Evolutionary conservation across 345 rosid genomes (phyloP), one percentile per base, ranked within the genome.

Genomic region (Citrus mangshanensis): DNA sequence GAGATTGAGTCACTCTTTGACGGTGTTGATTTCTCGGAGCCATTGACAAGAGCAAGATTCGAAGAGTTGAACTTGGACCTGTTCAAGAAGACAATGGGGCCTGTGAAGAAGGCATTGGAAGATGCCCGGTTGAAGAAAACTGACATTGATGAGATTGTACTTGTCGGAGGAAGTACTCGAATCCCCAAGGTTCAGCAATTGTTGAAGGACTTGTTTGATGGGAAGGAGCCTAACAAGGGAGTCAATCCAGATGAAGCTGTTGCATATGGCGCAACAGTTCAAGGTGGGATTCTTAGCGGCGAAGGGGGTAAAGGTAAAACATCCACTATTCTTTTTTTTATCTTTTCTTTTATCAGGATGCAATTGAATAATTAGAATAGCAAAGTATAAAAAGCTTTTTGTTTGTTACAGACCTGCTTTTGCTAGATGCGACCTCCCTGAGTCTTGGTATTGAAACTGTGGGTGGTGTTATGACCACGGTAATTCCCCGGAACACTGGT

Each of bases 171-270:
- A 59, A 85, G 89, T 72, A 89, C 91, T 10, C 66, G 90, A 40
- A 88, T 91, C 27, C 91, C 89, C 4, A 87, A 86, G 78, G 77
- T 89, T 59, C 91, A 83, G 73, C 82, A 89, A 61, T 9, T 89
- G 77, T 72, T 89, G 81, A 88, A 80, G 72, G 89, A 88, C 66
- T 82, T 85, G 75, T 89, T 89, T 25, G 84, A 85, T 22, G 89
- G 91, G 38, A 88, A 86, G 80, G 91, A 87, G 62, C 89, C 86
- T 0, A 84, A 72, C 73, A 88, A 82, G 74, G 89, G 88, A 22
- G 79, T 88, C 51, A 87, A 89, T 82, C 90, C 92, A 4, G 92
- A 91, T 75, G 91, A 91, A 78, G 94, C 91, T 18, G 91, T 89
- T 3, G 89, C 92, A 2, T 82, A 84, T 67, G 94, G 92, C 1